These are phyloP conservation scores for Zygosaccharomyces bailii DNA, from an alignment of 805 yeast species.

Conservation along the genomic window DNA sequence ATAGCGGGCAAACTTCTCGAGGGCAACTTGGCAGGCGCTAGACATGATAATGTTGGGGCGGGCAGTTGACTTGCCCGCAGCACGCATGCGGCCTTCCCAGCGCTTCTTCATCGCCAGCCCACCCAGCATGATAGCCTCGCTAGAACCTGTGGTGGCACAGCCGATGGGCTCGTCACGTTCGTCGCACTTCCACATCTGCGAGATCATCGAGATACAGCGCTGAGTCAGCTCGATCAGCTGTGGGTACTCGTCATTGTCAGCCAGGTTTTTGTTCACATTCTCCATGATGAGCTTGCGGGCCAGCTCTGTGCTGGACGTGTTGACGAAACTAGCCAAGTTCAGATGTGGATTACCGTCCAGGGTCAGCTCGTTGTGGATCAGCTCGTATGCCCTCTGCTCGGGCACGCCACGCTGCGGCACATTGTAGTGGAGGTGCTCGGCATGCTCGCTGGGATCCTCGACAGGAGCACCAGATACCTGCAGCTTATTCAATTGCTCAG, in stretches of 20 bases:
- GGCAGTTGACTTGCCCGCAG: slow-evolving; percentile 53
- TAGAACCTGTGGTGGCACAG: slow-evolving; percentile 89
- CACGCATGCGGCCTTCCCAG: slow-evolving; percentile 71
- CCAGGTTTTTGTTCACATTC: slow-evolving; percentile 80
- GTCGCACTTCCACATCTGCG: slow-evolving; percentile 73
- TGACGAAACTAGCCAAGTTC: slow-evolving; percentile 87
- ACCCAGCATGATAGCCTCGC: slow-evolving; percentile 91
- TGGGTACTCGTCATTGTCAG: slow-evolving; percentile 93
- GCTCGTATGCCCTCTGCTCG: slow-evolving; percentile 51
- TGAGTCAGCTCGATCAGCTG: slow-evolving; percentile 73
- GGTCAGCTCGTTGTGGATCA: slow-evolving; percentile 68
- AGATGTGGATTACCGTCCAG: slow-evolving; percentile 82
- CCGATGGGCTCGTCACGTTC: slow-evolving; percentile 54
- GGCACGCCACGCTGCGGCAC: slow-evolving; percentile 57
- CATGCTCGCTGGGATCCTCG: not conserved
- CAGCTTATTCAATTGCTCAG: slow-evolving; percentile 16
- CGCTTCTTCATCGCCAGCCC: slow-evolving; percentile 88
- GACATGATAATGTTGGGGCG: slow-evolving; percentile 91
- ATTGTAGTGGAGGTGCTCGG: slow-evolving; percentile 35
- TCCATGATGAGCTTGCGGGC: slow-evolving; percentile 56
- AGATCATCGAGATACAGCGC: slow-evolving; percentile 76
- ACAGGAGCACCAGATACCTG: slow-evolving; percentile 2
- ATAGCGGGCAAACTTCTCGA: slow-evolving; percentile 90
- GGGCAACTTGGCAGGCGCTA: slow-evolving; percentile 87
- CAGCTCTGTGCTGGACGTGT: slow-evolving; percentile 59